A percentile compares a stretch with the other conserved stretches of the same genome.
phyloP scores from a whole-genome alignment of 352 stramenopile species.

The Phytophthora crassamura region DNA sequence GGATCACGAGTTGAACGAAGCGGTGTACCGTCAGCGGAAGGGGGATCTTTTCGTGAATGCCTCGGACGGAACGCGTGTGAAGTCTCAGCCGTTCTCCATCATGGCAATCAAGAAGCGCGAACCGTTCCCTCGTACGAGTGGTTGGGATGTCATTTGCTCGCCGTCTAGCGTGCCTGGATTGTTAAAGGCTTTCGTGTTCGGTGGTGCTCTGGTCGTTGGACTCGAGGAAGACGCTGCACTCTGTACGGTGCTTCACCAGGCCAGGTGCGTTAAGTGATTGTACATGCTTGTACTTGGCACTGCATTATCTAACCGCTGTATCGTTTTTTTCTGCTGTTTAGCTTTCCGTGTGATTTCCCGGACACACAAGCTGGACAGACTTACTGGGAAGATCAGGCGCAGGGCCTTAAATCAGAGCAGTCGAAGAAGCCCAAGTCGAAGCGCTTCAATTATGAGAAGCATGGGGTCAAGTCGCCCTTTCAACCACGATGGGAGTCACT shows the following conservation, averaged over 20 bases:
- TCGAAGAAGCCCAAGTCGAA: slow-evolving; percentile 74
- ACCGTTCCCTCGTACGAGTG: slow-evolving; percentile 55
- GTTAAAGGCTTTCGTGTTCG: slow-evolving; percentile 71
- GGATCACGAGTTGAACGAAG: slow-evolving; percentile 69
- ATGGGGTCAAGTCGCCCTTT: slow-evolving; percentile 63
- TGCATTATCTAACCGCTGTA: slow-evolving; percentile 5
- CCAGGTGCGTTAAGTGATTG: slow-evolving; percentile 39
- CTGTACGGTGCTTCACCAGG: slow-evolving; percentile 52
- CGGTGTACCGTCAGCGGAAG: slow-evolving; percentile 43
- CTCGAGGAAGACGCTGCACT: slow-evolving; percentile 74
- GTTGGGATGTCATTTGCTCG: slow-evolving; percentile 72
- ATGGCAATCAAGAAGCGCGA: slow-evolving; percentile 49
- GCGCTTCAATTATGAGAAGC: slow-evolving; percentile 69
- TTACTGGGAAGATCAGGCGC: slow-evolving; percentile 60
- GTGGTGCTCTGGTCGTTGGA: slow-evolving; percentile 72
- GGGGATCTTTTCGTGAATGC: slow-evolving; percentile 4
- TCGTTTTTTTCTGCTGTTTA: slow-evolving; percentile 30
- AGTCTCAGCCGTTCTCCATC: slow-evolving; percentile 43
- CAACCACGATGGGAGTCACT: slow-evolving; percentile 65
- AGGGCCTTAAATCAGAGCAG: slow-evolving; percentile 31
- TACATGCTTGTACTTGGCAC: not conserved
- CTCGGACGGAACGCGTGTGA: not conserved
- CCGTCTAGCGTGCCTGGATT: slow-evolving; percentile 53
- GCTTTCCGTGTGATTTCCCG: slow-evolving; percentile 83
- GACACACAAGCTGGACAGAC: slow-evolving; percentile 60